A percentile compares a stretch with the other conserved stretches of the same genome.
Conservation (phyloP, 2,329 filamentous ascomycete genomes). For the Pseudocercospora pini-densiflorae region DNA sequence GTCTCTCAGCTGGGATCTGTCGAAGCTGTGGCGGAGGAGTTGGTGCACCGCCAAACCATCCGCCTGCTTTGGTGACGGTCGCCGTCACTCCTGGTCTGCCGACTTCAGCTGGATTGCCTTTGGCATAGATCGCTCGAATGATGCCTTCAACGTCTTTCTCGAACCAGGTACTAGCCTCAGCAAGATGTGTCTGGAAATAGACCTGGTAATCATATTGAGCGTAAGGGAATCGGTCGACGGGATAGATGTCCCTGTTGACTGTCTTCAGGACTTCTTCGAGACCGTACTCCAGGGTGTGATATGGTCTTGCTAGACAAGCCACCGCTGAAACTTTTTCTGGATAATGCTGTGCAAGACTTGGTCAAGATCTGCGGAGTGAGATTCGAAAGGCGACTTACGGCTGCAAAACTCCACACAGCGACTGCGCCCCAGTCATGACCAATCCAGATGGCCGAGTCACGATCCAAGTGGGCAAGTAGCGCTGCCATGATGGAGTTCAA, state of each 20-base stretch:
- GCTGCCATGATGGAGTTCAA: constrained; percentile 40
- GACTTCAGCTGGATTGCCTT: constrained; percentile 27
- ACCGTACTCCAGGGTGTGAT: constrained; percentile 47
- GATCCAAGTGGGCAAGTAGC: constrained; percentile 46
- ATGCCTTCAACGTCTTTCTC: constrained; percentile 28
- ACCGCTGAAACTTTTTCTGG: constrained; percentile 41
- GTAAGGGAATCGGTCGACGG: constrained; percentile 46
- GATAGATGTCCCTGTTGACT: constrained; percentile 52
- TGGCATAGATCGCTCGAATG: constrained; percentile 32
- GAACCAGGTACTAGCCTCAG: constrained; percentile 18
- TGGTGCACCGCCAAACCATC: constrained; percentile 36
- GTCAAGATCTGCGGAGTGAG: neutral
- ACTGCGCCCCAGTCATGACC: constrained; percentile 53
- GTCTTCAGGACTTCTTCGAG: constrained; percentile 41
- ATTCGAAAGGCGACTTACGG: neutral
- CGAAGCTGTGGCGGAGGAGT: constrained; percentile 28
- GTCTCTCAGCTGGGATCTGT: constrained; percentile 36
- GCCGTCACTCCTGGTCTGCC: constrained; percentile 34
- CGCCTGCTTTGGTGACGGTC: constrained; percentile 27
- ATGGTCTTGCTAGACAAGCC: constrained; percentile 45
- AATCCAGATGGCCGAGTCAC: constrained; percentile 53
- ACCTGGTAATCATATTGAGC: constrained; percentile 42
- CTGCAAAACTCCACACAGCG: constrained; percentile 35
- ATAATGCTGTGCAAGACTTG: constrained; percentile 23
- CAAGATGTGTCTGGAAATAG: constrained; percentile 38